Evolutionary conservation across 2,329 filamentous ascomycete genomes (phyloP).

Genomic region (Stagonosporopsis chrysanthemi): DNA sequence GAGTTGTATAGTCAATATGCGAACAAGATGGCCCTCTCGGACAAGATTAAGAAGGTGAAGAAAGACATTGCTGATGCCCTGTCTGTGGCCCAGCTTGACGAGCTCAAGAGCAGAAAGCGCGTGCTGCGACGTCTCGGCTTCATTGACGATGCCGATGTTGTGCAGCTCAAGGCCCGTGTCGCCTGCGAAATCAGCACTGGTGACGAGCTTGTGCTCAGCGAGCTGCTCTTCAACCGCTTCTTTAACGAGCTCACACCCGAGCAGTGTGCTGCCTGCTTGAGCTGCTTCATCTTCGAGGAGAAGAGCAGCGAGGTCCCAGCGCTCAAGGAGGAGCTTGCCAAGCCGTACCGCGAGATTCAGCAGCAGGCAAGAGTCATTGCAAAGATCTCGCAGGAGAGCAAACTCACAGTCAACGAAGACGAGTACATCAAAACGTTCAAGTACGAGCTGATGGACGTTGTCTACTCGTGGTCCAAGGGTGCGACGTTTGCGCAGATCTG

Average conservation of each 20-base stretch:
- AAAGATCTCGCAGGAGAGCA: constrained; percentile 94
- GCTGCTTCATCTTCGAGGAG: constrained; percentile 97
- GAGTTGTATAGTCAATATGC: constrained; percentile 88
- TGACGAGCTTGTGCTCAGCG: constrained; percentile 90
- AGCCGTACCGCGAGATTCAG: constrained; percentile 86
- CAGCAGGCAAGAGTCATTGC: constrained; percentile 86
- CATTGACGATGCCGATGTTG: constrained; percentile 93
- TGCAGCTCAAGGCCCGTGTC: constrained; percentile 95
- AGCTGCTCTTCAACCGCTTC: constrained; percentile 95
- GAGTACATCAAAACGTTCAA: constrained; percentile 91
- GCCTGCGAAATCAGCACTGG: constrained; percentile 98
- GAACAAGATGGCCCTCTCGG: constrained; percentile 75
- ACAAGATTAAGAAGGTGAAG: constrained; percentile 86
- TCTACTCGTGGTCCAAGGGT: constrained; percentile 89
- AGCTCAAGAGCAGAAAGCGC: constrained; percentile 94
- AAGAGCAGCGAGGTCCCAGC: constrained; percentile 77
- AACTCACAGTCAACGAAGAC: constrained; percentile 91
- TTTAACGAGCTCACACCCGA: constrained; percentile 96
- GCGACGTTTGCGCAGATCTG: constrained; percentile 92
- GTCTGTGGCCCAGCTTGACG: constrained; percentile 90
- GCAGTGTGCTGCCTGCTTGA: constrained; percentile 83
- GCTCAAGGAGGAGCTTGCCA: constrained; percentile 83
- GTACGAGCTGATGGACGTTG: constrained; percentile 96
- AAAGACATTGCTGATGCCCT: constrained; percentile 85
- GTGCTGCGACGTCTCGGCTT: constrained; percentile 93